A percentile compares a stretch with the other conserved stretches of the same genome.
phyloP scores from a whole-genome alignment of 2,329 filamentous ascomycete species.

The Leptosphaerulina australis region DNA sequence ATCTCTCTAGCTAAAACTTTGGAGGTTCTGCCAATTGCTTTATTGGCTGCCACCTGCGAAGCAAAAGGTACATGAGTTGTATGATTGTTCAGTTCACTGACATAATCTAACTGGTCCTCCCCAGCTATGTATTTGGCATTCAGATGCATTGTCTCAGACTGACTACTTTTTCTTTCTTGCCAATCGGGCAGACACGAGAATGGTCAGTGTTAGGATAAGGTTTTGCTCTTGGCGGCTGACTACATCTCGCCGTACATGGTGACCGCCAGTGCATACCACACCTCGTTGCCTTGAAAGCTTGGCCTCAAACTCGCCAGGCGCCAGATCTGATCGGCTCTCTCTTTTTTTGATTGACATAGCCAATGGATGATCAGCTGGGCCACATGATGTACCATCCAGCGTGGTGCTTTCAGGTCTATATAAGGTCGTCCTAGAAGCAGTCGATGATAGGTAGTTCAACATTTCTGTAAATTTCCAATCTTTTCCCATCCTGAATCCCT shows the following conservation, averaged over 20 bases:
- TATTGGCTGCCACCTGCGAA: no score
- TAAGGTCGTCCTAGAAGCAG: background rate
- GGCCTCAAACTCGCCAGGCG: background rate
- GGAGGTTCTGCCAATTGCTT: no score
- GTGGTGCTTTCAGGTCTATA: background rate
- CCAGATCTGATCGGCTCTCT: background rate
- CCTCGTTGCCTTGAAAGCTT: background rate
- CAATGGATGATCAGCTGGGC: background rate
- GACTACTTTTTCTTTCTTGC: background rate
- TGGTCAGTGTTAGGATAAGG: background rate
- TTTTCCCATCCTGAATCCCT: background rate
- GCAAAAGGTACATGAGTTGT: no score
- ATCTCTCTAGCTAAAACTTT: no score
- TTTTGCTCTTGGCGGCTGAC: background rate
- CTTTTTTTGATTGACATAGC: background rate
- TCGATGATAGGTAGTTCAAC: background rate
- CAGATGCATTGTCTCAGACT: background rate
- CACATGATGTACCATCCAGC: background rate
- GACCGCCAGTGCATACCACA: background rate
- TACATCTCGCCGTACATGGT: background rate
- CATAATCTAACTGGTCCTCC: no score
- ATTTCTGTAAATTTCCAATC: no score
- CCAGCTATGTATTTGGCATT: no score
- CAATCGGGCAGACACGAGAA: background rate
- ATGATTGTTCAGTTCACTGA: no score